phyloP scores from a whole-genome alignment of 78 protist species.

The Tieghemostelium lacteum region DNA sequence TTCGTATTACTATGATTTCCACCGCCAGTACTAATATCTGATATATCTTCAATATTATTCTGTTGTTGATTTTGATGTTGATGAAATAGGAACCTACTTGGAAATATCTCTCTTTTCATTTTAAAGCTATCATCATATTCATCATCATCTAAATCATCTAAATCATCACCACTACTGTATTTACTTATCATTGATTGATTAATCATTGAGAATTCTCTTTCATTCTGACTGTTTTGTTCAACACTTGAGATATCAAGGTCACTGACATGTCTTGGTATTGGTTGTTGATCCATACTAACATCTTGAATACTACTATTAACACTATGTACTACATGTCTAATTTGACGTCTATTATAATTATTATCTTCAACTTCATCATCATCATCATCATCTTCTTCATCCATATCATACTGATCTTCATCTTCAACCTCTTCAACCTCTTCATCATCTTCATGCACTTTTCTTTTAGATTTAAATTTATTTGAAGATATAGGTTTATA shows the following conservation, averaged over 20 bases:
- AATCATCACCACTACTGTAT: not conserved
- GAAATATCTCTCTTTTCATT: not conserved
- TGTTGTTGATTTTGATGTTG: too few species aligned
- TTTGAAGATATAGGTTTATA: not conserved
- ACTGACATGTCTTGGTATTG: too few species aligned
- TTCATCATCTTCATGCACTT: not conserved
- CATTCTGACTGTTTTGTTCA: not conserved
- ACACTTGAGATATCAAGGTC: not conserved
- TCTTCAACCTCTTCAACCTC: not conserved
- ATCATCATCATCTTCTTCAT: not conserved
- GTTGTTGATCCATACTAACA: not conserved
- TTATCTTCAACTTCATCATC: not conserved
- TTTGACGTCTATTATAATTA: not conserved
- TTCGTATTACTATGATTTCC: too few species aligned
- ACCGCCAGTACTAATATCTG: too few species aligned
- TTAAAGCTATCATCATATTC: not conserved
- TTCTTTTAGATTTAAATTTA: not conserved
- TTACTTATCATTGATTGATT: not conserved
- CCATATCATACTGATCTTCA: not conserved
- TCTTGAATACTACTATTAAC: not conserved
- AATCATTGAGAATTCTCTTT: not conserved
- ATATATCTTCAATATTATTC: too few species aligned
- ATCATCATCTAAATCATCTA: not conserved
- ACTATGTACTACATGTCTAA: not conserved
- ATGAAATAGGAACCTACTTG: not conserved